Percentiles rank a stretch among this genome's conserved stretches.
These are phyloP conservation scores for Astrothelium subdiscretum DNA, from an alignment of 495 filamentous ascomycete genomes.

Conservation along the genomic window DNA sequence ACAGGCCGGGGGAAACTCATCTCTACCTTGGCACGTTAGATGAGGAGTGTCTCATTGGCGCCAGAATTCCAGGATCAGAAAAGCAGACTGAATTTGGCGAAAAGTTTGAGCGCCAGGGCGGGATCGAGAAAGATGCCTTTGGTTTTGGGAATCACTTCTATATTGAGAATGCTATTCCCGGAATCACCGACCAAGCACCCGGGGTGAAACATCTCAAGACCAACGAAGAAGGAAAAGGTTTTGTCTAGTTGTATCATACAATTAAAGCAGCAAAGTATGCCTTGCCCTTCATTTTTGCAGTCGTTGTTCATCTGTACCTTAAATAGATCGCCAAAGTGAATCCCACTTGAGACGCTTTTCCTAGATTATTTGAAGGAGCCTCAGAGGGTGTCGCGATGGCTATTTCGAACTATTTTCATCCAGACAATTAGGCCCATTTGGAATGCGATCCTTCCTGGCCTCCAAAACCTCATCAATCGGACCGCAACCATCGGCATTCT, in stretches of 20 bases:
- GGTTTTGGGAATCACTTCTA: slow-evolving; percentile 13
- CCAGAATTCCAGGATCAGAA: slow-evolving; percentile 13
- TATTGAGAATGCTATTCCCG: slow-evolving; percentile 17
- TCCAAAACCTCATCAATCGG: too few species aligned
- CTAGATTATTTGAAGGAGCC: too few species aligned
- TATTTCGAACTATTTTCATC: too few species aligned
- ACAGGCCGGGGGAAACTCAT: slow-evolving; percentile 16
- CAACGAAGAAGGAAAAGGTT: slow-evolving; percentile 11
- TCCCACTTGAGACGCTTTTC: too few species aligned
- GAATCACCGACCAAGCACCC: slow-evolving; percentile 16
- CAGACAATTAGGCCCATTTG: too few species aligned
- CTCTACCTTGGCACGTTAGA: slow-evolving; percentile 26
- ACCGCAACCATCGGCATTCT: too few species aligned
- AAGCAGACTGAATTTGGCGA: slow-evolving; percentile 17
- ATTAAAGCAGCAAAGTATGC: too few species aligned
- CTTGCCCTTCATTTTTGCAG: too few species aligned
- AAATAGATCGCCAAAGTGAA: too few species aligned
- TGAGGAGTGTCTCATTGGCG: slow-evolving; percentile 26
- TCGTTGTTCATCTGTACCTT: too few species aligned
- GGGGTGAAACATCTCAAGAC: slow-evolving; percentile 13
- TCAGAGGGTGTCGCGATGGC: too few species aligned
- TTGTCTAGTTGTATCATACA: slow-evolving; percentile 3
- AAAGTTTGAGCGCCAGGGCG: slow-evolving; percentile 14
- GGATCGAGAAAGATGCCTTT: slow-evolving; percentile 13
- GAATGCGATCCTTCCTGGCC: too few species aligned